Evolutionary conservation across 768 basidiomycete genomes (phyloP), one percentile per base, ranked within the genome.

Genomic region (Russula foetens): DNA sequence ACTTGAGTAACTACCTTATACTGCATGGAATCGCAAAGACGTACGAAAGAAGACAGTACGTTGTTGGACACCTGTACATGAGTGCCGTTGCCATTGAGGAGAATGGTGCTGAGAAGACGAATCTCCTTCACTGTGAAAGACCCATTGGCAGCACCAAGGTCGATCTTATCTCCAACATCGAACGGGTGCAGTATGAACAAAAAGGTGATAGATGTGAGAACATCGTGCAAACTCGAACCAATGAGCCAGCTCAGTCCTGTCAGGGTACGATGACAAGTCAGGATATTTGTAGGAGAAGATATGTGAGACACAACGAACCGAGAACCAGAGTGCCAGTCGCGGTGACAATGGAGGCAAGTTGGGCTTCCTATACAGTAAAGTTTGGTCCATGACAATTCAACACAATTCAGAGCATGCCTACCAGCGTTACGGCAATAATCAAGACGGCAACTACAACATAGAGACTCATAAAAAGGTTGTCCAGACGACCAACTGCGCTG

Each of bases 61-160:
- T 72, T 81, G 67, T 90, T 88, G 23, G 88, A 86, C 15, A 85
- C 86, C 69, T 88, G 87, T n/a, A 89, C 84, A 28, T 75, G 71
- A 41, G 80, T 78, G 26, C 80, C 81, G 59, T 80, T 78, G 26
- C 58, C 71, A 68, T 90, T 83, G 49, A 87, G 69, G 71, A 92
- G 83, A 43, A 90, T 75, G 8, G 87, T 91, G 57, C 84, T 88
- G 58, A 95, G 79, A 31, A 97, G 79, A 29, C 86, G 80, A 71
- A 97, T 95, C 72, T 94, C 91, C 69, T 88, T 90, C 62, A 96
- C 91, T 0, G 88, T 89, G 70, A 88, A 93, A 8, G 69, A 75
- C 35, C 76, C 77, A 56, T 75, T 35, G 35, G 35, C 60, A 0
- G n/a, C 57, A 19, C 45, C 73, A 48, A 86, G 63, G 53, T 73